Evolutionary conservation across 148 eudicot species (phyloP).

Genomic region (Agrostemma githago): DNA sequence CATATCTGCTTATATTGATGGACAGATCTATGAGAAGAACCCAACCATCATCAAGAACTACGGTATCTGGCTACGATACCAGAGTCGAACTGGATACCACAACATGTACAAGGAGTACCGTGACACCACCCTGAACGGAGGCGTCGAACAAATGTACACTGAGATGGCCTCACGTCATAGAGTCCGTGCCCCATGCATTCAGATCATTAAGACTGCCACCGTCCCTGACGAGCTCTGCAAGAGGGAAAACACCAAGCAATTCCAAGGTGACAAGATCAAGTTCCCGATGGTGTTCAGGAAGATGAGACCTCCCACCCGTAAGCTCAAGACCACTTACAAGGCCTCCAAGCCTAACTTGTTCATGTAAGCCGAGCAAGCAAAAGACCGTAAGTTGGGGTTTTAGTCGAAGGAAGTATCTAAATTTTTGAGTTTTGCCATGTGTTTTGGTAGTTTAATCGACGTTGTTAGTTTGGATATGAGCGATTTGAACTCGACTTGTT

Average conservation of each 20-base stretch:
- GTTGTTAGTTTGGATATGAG: neutral
- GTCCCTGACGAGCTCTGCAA: constrained; percentile 78
- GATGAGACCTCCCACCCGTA: constrained; percentile 75
- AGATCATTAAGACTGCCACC: constrained; percentile 76
- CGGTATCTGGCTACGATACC: constrained; percentile 83
- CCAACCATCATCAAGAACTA: constrained; percentile 84
- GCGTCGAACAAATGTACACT: constrained; percentile 77
- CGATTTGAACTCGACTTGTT: neutral
- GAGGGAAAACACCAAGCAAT: constrained; percentile 75
- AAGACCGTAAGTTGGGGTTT: too few relatives aligned
- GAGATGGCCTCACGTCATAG: constrained; percentile 96
- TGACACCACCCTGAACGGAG: constrained; percentile 76
- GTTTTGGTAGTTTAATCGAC: neutral
- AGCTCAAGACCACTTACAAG: constrained; percentile 88
- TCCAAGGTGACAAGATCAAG: constrained; percentile 67
- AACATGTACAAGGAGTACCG: constrained; percentile 96
- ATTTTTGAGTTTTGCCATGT: neutral
- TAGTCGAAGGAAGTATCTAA: too few relatives aligned
- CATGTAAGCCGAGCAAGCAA: constrained; percentile 33
- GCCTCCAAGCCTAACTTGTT: constrained; percentile 78
- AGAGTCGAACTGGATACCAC: constrained; percentile 79
- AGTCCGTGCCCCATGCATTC: constrained; percentile 71
- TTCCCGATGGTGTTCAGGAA: constrained; percentile 75
- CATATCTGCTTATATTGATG: neutral
- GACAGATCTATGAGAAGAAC: constrained; percentile 73